Percentiles rank a stretch among this genome's conserved stretches.
Conservation (phyloP, 176 grass and related monocot species). For the Eragrostis nindensis region DNA sequence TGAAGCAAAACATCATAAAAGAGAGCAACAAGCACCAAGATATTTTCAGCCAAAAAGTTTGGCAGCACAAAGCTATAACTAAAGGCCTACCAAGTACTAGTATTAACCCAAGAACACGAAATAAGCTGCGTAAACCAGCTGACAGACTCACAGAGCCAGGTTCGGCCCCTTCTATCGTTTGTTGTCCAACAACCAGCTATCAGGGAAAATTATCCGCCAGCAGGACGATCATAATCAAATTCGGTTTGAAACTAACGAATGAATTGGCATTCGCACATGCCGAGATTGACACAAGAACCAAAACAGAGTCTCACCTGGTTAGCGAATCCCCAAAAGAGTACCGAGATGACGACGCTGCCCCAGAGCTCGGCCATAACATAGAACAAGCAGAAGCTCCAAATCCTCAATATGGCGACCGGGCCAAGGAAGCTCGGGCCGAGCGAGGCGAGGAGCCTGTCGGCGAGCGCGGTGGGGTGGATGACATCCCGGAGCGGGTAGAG, state of each 20-base stretch:
- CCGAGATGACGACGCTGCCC: constrained; percentile 90
- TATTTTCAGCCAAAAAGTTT: not conserved
- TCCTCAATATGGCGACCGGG: constrained; percentile 74
- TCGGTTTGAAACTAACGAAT: not conserved
- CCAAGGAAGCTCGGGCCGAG: constrained; percentile 83
- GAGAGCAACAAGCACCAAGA: constrained; percentile 36
- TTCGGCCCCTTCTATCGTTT: not conserved
- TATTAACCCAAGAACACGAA: not conserved
- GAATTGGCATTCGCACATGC: not conserved
- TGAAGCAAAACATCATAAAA: constrained; percentile 6
- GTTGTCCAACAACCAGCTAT: constrained; percentile 6
- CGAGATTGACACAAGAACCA: constrained; percentile 6
- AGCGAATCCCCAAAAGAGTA: constrained; percentile 92
- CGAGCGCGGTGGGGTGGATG: constrained; percentile 75
- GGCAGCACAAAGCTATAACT: not conserved
- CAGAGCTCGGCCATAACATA: constrained; percentile 96
- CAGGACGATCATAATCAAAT: not conserved
- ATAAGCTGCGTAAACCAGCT: constrained; percentile 14
- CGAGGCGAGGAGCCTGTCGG: constrained; percentile 70
- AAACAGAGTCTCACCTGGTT: constrained; percentile 61
- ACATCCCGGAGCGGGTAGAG: constrained; percentile 71
- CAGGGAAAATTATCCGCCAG: not conserved
- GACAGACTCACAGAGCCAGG: constrained; percentile 6
- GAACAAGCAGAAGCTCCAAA: constrained; percentile 93
- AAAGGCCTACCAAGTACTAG: constrained; percentile 16